phyloP scores from a whole-genome alignment of 805 yeast species.

The Kodamaea jinghongensis region DNA sequence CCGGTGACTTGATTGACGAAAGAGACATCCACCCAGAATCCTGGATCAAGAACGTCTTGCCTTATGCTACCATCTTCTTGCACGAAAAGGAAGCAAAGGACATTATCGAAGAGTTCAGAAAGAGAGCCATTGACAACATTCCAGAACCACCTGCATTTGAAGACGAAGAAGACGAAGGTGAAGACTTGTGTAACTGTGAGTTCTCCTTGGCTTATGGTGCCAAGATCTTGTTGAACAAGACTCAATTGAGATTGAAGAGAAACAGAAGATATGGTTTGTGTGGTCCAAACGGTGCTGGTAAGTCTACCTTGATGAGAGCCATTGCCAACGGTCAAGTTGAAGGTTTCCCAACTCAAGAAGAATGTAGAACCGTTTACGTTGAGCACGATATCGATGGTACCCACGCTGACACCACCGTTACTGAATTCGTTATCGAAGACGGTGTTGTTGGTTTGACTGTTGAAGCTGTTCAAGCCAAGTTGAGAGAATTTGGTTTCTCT shows the following conservation, averaged over 20 bases:
- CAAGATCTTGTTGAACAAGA: conserved; percentile 98
- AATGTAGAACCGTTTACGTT: conserved; percentile 98
- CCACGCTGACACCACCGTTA: conserved; percentile 92
- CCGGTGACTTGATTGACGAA: conserved; percentile 99
- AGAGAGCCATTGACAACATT: conserved; percentile 95
- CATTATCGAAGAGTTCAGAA: conserved; percentile 90
- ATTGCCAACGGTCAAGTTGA: conserved; percentile 98
- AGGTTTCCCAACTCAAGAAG: conserved; percentile 99
- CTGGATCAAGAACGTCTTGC: conserved; percentile 86
- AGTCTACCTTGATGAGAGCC: conserved; percentile 81
- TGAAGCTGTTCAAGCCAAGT: conserved; percentile 70
- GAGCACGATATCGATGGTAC: conserved; percentile 99
- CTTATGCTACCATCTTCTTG: conserved; percentile 93
- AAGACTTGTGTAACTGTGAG: conserved; percentile 99
- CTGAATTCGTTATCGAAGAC: conserved; percentile 85
- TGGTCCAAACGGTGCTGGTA: conserved; percentile 58
- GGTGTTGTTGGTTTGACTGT: conserved; percentile 70
- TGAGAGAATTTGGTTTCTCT: conserved; percentile 88
- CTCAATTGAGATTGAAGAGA: conserved; percentile 98
- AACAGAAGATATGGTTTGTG: conserved; percentile 98
- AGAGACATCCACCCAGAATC: conserved; percentile 85
- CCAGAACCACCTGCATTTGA: conserved; percentile 95
- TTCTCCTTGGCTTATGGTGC: conserved; percentile 99
- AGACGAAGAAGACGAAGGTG: conserved; percentile 98
- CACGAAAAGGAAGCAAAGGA: conserved; percentile 91